Evolutionary conservation across 2,329 filamentous ascomycete genomes (phyloP), one percentile per base, ranked within the genome.

Genomic region (Ophioceras dolichostomum): DNA sequence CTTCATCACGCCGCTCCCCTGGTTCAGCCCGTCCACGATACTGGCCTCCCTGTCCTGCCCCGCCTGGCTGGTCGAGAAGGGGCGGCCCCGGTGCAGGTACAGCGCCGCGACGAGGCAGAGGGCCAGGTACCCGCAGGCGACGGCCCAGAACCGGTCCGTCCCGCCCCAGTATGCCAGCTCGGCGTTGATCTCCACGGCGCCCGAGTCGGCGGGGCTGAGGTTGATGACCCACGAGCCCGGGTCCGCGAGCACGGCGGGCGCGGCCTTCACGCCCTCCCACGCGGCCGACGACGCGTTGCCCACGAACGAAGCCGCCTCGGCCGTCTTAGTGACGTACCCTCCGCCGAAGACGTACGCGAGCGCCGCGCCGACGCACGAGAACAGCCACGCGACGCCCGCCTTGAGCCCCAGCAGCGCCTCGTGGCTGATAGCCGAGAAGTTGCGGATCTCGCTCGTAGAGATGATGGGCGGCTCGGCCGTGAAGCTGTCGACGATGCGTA

Each of bases 1-100:
- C 58, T 98, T 98, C 68, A 95, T 78, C 9, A 98, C 89, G 12
- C 93, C 91, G 30, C 91, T 93, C 34, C 91, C 91, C 66, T 98
- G 93, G 44, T 87, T 80, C 17, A 98, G 68, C 2, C 79, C 70
- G 44, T 96, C 89, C 18, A 89, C 80, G 30, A 95, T 58, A 7
- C 79, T 72, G 18, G 80, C 82, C 55, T 96, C 88, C 68, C 71
- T 74, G 22, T 75, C 72, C 41, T 74, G 71, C 36, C 70, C 65
- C 2, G 70, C 58, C 39, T 65, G 65, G 4, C 65, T 60, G 2
- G 62, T 61, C 2, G 79, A 78, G 44, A 94, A 72, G 0, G 83
- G 75, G 5, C 72, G 72, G 19, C 81, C 80, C 40, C 81, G 69
- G 39, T 76, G 79, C 21, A 96, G 68, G 54, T 96, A 98, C 2